Percentiles rank a stretch among this genome's conserved stretches.
Evolutionary conservation across 169 alveolate species (phyloP).

Genomic region (Cryptosporidium sp.): DNA sequence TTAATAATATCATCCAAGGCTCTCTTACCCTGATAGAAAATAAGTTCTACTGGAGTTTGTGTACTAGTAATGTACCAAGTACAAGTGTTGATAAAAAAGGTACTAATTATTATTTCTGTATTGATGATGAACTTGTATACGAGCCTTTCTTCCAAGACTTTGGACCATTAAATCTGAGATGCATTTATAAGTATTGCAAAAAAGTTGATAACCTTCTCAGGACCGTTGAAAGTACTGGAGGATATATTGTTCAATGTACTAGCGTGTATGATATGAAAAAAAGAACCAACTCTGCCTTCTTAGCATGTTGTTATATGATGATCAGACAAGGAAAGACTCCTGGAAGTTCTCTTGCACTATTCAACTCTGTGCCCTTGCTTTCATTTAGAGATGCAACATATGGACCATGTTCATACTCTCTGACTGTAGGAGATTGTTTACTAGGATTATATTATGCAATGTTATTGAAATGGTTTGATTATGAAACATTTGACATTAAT

Average conservation of each 20-base stretch:
- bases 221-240: constrained; percentile 75
- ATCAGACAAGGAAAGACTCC: constrained; percentile 77
- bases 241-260: constrained; percentile 77
- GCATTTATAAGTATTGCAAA: constrained; percentile 85
- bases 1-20: constrained; percentile 42
- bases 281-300: constrained; percentile 91
- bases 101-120: constrained; percentile 80
- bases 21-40: constrained; percentile 50
- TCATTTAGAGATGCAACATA: constrained; percentile 85
- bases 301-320: constrained; percentile 92
- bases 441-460: constrained; percentile 93
- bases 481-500: constrained; percentile 86
- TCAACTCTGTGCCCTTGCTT: constrained; percentile 69
- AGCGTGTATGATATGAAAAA: constrained; percentile 79
- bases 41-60: constrained; percentile 65
- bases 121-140: constrained; percentile 89
- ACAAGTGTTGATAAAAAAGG: constrained; percentile 16
- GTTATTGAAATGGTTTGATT: constrained; percentile 90
- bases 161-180: constrained; percentile 93
- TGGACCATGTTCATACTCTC: constrained; percentile 81
- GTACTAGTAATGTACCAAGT: constrained; percentile 28
- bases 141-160: constrained; percentile 94
- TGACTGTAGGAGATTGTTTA: constrained; percentile 87
- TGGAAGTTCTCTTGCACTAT: constrained; percentile 32
- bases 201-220: constrained; percentile 84